Evolutionary conservation across 2,329 filamentous ascomycete species (phyloP), one percentile per base, ranked within the genome.

Genomic region (Diaporthe vexans): DNA sequence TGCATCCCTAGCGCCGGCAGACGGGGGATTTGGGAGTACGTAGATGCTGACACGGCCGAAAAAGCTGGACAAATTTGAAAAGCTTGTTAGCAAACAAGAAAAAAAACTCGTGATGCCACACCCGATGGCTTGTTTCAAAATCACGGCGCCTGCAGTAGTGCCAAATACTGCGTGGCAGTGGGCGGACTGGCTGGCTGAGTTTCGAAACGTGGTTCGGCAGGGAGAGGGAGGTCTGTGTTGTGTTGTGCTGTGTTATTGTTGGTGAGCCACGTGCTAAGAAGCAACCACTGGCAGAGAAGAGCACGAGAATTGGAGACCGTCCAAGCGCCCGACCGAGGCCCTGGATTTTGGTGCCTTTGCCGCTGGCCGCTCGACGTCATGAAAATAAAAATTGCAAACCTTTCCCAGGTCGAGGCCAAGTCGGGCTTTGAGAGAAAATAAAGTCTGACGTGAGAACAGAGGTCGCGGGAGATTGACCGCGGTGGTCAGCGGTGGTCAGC

Each of bases 41-140:
- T 13, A 43, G 46, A 1, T n/a, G 46, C n/a, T 21, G 43, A 51
- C 43, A 51, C 11, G 35, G 35, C 9, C 37, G 37, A 40, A 13
- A 63, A 21, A 13, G 13, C n/a, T 35, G 61, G 61, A 15, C 43
- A 48, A 51, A 7, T n/a, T n/a, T n/a, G 10, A 40, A 40, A 29
- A 13, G 51, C 17, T 33, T 11, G 26, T 51, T n/a, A 24, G n/a
- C 8, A 5, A 33, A 67, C 7, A 33, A 48, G 19, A n/a, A 65
- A n/a, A 10, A 33, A 65, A n/a, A n/a, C 10, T 51, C 61, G 29
- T 33, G 61, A 67, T 51, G 46, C 26, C 26, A 67, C 61, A 67
- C 61, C 61, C 61, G 61, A 52, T 52, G 61, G 61, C 61, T 67
- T 67, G 61, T 67, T 67, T 67, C 61, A 67, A 67, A 33, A 51